phyloP scores from a whole-genome alignment of 257 asterid species.

The Jasminum sambac region DNA sequence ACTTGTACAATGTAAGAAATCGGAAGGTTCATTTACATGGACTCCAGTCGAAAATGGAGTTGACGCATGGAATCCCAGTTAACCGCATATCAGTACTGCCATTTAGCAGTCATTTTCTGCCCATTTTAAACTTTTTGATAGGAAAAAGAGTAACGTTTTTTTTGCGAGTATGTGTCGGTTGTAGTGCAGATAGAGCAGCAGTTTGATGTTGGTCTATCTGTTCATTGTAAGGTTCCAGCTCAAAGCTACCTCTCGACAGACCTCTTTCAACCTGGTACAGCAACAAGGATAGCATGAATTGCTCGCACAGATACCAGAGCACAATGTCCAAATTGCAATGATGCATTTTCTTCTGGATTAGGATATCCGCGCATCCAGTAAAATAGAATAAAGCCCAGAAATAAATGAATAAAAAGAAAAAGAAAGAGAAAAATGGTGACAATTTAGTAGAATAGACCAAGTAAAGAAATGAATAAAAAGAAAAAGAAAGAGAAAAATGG shows the following conservation, averaged over 20 bases:
- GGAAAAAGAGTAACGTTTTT: conserved; percentile 64
- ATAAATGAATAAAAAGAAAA: too few relatives aligned
- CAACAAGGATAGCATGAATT: background rate
- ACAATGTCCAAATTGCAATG: background rate
- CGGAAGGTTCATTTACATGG: too few relatives aligned
- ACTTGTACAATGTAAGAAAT: too few relatives aligned
- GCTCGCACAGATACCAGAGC: background rate
- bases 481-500: too few relatives aligned
- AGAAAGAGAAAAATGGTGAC: too few relatives aligned
- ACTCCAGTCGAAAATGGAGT: background rate
- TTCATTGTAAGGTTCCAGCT: conserved; percentile 56
- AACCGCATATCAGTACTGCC: conserved; percentile 9
- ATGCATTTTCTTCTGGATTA: background rate
- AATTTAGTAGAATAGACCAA: background rate
- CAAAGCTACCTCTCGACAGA: conserved; percentile 74
- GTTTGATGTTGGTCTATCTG: conserved; percentile 33
- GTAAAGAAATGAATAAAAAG: too few relatives aligned
- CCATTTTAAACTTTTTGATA: conserved; percentile 63
- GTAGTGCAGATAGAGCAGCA: conserved; percentile 49
- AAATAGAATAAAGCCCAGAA: background rate
- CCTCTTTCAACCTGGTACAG: conserved; percentile 79
- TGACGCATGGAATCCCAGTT: background rate
- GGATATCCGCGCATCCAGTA: background rate
- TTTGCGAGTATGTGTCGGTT: conserved; percentile 45
- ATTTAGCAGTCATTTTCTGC: conserved; percentile 45